Evolutionary conservation across 345 rosid genomes (phyloP).

Genomic region (Brassica nigra): DNA sequence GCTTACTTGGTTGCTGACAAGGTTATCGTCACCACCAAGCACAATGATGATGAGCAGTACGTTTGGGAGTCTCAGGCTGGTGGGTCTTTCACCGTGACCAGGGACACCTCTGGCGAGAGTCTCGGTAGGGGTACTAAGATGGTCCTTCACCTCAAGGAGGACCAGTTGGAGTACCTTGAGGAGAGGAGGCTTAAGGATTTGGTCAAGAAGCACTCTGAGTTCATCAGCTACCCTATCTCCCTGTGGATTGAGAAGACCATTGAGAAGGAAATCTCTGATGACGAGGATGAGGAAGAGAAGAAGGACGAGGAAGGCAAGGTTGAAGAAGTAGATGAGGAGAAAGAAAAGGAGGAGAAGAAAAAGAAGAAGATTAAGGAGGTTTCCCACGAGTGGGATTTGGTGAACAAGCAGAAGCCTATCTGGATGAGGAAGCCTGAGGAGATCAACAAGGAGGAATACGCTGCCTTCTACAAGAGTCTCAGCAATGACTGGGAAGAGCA

Average conservation of each 20-base stretch:
- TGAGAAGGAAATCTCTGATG: conserved; percentile 85
- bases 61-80: conserved; percentile 97
- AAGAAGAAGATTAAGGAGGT: conserved; percentile 94
- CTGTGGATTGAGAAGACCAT: conserved; percentile 88
- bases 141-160: conserved; percentile 72
- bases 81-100: conserved; percentile 81
- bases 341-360: conserved; percentile 73
- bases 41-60: conserved; percentile 44
- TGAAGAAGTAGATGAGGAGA: conserved; percentile 79
- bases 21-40: neutral
- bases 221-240: conserved; percentile 85
- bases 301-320: conserved; percentile 85
- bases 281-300: conserved; percentile 83
- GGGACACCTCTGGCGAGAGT: conserved; percentile 67
- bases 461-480: conserved; percentile 92
- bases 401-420: conserved; percentile 92
- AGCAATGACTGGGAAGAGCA: conserved; percentile 97
- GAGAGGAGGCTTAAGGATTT: conserved; percentile 85
- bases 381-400: conserved; percentile 77
- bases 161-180: conserved; percentile 88
- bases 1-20: neutral
- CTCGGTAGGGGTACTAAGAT: conserved; percentile 90
- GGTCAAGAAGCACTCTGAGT: conserved; percentile 89
- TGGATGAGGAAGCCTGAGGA: conserved; percentile 99
- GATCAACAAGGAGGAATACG: conserved; percentile 81